Evolutionary conservation across 2,329 filamentous ascomycete species (phyloP).

Genomic region (Pyricularia grisea): DNA sequence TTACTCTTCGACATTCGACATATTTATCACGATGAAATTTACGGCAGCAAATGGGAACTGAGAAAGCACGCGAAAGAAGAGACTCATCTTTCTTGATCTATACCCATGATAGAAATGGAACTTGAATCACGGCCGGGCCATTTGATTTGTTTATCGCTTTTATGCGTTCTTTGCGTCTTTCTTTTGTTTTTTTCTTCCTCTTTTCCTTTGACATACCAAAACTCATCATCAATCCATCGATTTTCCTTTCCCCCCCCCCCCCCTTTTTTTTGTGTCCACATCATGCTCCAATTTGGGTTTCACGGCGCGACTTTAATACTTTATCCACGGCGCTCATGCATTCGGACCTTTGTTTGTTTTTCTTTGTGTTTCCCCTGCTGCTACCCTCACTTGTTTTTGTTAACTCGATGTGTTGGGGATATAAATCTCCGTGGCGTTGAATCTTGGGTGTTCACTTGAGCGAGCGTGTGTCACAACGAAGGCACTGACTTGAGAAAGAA

Average conservation of each 20-base stretch:
- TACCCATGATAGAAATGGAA: conserved; percentile 2
- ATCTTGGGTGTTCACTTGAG: not conserved
- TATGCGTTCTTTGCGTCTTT: conserved; percentile 6
- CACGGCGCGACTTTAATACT: not conserved
- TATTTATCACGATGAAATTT: not conserved
- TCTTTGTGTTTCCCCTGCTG: conserved; percentile 6
- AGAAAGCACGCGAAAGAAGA: not conserved
- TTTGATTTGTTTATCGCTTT: conserved; percentile 6
- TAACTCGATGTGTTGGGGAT: not conserved
- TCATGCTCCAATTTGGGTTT: not conserved
- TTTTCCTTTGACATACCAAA: no score
- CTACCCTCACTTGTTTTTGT: not conserved
- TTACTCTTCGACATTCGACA: not conserved
- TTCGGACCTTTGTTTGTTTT: conserved; percentile 3
- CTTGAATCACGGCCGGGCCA: not conserved
- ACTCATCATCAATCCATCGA: not conserved
- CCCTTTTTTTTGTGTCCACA: no score
- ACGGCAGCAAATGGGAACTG: not conserved
- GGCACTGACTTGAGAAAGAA: not conserved
- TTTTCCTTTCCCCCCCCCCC: no score
- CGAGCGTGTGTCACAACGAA: not conserved
- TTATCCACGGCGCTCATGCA: not conserved
- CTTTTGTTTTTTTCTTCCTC: conserved; percentile 7
- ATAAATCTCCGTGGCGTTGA: not conserved
- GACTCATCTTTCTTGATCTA: not conserved